A percentile compares a stretch with the other conserved stretches of the same genome.
Conservation (phyloP, 2,329 filamentous ascomycete species). For the Thermothelomyces thermophilus region DNA sequence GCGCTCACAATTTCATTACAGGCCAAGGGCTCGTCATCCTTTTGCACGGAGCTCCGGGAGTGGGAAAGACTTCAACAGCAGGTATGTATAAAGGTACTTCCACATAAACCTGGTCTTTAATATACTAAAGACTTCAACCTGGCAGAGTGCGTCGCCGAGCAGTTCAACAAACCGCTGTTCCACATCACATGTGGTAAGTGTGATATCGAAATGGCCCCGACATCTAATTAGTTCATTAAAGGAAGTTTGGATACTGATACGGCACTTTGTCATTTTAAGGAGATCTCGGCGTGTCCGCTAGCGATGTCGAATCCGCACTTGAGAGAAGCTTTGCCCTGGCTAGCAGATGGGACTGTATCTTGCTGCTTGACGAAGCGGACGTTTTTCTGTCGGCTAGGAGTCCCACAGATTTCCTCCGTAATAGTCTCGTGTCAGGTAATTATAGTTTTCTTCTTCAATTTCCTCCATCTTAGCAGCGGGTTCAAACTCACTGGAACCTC, state of each 20-base stretch:
- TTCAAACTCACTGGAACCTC: background rate
- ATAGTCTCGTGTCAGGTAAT: slow-evolving; percentile 21
- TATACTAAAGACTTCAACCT: background rate
- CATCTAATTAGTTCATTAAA: background rate
- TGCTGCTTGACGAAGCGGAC: slow-evolving; percentile 27
- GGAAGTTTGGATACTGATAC: too few species aligned
- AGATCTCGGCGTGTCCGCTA: slow-evolving; percentile 5
- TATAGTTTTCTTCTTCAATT: background rate
- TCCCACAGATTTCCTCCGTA: slow-evolving; percentile 17
- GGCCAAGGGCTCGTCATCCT: slow-evolving; percentile 25
- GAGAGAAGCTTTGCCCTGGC: slow-evolving; percentile 11
- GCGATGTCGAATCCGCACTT: slow-evolving; percentile 15
- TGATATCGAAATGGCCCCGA: background rate
- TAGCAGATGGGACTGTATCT: slow-evolving; percentile 13
- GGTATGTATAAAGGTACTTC: background rate
- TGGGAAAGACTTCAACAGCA: slow-evolving; percentile 23
- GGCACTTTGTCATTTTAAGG: too few species aligned
- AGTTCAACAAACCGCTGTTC: slow-evolving; percentile 21
- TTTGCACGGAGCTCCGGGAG: slow-evolving; percentile 24
- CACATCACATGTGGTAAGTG: slow-evolving; percentile 12
- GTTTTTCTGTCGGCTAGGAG: slow-evolving; percentile 23
- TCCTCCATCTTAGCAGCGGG: too few species aligned
- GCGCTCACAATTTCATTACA: slow-evolving; percentile 10
- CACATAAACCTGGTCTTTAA: background rate
- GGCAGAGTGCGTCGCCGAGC: slow-evolving; percentile 21